A percentile compares a stretch with the other conserved stretches of the same genome.
Evolutionary conservation across 164 flowering plant genomes (phyloP).

Genomic region (Vitis labrusca): DNA sequence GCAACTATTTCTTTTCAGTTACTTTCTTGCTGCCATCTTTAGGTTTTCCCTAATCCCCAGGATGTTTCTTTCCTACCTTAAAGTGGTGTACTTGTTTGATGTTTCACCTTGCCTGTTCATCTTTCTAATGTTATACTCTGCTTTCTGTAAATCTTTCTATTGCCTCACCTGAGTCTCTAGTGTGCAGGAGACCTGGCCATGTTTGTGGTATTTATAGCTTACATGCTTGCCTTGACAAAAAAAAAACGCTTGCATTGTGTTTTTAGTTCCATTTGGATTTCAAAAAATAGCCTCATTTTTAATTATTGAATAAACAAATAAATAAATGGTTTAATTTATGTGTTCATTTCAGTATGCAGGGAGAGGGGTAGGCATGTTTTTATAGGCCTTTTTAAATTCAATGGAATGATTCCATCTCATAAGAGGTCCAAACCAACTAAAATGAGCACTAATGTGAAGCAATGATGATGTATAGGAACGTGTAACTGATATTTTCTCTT

Average conservation of each 20-base stretch:
- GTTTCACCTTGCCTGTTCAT: background rate
- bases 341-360: too few species aligned
- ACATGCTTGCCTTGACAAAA: background rate
- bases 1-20: background rate
- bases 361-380: too few species aligned
- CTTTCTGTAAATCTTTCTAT: background rate
- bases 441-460: too few species aligned
- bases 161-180: background rate
- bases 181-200: background rate
- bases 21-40: background rate
- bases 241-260: background rate
- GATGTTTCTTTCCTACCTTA: background rate
- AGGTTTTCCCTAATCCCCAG: background rate
- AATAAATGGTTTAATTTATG: too few species aligned
- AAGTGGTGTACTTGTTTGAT: background rate
- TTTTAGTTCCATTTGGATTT: too few species aligned
- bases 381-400: too few species aligned
- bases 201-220: background rate
- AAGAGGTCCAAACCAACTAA: too few species aligned
- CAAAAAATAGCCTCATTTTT: too few species aligned
- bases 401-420: too few species aligned
- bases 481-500: too few species aligned
- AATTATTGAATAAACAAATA: too few species aligned
- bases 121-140: background rate
- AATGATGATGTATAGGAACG: too few species aligned